Evolutionary conservation across 257 asterid genomes (phyloP), one percentile per base, ranked within the genome.

Genomic region (Fraxinus anomala): DNA sequence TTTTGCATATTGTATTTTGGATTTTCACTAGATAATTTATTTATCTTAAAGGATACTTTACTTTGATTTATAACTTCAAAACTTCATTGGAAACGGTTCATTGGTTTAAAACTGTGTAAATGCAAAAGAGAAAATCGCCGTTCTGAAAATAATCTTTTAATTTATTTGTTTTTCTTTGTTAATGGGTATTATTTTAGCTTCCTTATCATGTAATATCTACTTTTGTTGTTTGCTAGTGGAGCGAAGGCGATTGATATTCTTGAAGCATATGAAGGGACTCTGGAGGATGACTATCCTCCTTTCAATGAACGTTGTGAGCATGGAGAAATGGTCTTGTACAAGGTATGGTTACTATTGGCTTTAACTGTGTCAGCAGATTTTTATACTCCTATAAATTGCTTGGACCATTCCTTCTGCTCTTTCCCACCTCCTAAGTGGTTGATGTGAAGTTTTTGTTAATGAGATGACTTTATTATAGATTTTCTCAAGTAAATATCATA

Each of bases 251-350:
- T 92, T 80, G 99, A 93, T 82, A 92, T 96, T 83, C 97, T 96
- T 81, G 96, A 96, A 83, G 99, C 99, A 16, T 96, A 90, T 87
- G 99, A 96, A 88, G 99, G 99, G 83, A 96, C 99, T 82, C 92
- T 96, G 33, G 99, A 96, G 81, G 97, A 96, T 68, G 99, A 93
- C 77, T 88, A 96, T 86, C 99, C 98, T 78, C 99, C 99, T 77
- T 94, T 90, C 77, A 96, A 86, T 87, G 99, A 96, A 83, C 94
- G 93, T 13, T 85, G 94, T 85, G 99, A 96, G 87, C 99, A 96
- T 77, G 98, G 92, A 70, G 98, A 96, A 88, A 96, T 96, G 99
- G 97, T 96, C 79, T 80, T 96, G 79, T 96, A 92, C 96, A 96
- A 94, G 98, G 98, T 94, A 86, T 71, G 42, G 4, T 23, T 63